phyloP scores from a whole-genome alignment of 805 yeast genomes.

The Teunomyces panamensis region DNA sequence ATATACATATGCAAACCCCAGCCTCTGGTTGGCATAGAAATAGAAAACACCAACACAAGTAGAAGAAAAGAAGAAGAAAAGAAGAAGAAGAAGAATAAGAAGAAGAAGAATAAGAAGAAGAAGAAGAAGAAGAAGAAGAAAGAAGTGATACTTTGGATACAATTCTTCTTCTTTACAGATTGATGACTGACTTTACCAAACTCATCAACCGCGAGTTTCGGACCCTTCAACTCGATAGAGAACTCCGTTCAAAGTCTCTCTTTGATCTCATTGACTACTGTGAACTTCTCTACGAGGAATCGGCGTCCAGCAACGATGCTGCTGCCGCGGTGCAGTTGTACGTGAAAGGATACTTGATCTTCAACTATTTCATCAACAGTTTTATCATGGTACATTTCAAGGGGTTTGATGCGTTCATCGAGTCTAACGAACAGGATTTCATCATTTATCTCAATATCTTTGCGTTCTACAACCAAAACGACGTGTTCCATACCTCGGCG shows the following conservation, averaged over 20 bases:
- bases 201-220: conserved; percentile 36
- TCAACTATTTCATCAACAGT: conserved; percentile 42
- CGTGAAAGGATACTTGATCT: conserved; percentile 37
- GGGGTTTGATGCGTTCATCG: conserved; percentile 41
- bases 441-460: conserved; percentile 40
- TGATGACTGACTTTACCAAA: conserved; percentile 12
- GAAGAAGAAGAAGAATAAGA: no score
- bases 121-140: no score
- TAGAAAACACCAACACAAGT: not conserved
- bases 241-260: conserved; percentile 28
- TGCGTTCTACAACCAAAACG: conserved; percentile 36
- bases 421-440: conserved; percentile 35
- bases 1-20: not conserved
- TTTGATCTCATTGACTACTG: conserved; percentile 43
- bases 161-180: no score
- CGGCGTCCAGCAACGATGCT: conserved; percentile 9
- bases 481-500: conserved; percentile 17
- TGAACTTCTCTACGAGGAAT: conserved; percentile 34
- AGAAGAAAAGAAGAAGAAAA: no score
- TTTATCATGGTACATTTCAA: conserved; percentile 41
- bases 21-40: not conserved
- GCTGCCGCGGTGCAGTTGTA: conserved; percentile 13
- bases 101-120: no score
- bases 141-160: no score
- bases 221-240: conserved; percentile 31